Base-by-base conservation (phyloP, 352 stramenopile genomes). In the Phytophthora fragariaefolia region DNA sequence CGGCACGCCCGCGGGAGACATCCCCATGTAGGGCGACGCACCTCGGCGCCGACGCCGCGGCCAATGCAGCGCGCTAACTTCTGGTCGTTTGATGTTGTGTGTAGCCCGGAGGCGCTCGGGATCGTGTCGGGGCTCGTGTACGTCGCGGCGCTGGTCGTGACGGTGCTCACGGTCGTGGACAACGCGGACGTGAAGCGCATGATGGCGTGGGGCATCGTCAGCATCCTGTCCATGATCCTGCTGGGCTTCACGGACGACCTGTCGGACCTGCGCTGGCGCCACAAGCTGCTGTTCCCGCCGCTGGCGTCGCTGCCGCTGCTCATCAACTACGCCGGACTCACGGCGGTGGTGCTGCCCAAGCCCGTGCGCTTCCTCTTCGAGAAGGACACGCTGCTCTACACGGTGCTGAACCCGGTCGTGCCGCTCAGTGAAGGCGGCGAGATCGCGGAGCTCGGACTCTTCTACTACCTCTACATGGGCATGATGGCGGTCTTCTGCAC, bases 401-500 rank as follows among this genome's bases (percentile, higher is more conserved):
- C 74, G 9, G 46, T 95, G 12, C 54, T 96, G 12, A 82, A 79
- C 46, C 79, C 83, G 6, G 28, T 96, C 20, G 73, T 96, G 46
- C 81, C 75, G 8, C 75, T 90, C 26, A 93, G 82, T 66, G 80
- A 90, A 36, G 74, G 90, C 24, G 95, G 95, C 23, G 82, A 89
- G 34, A 80, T 99, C 32, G 73, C 98, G 6, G 95, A 99, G 66
- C 71, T 99, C 28, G 96, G 96, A 9, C 68, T 95, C 8, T 80
- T 98, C 12, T 99, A 99, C 79, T 95, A 99, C 65, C 66, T 99
- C 2, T 99, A 99, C 81, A 99, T 99, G 96, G 94, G 93, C 47
- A 89, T 99, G 77, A 93, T 99, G 71, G 96, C 97, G 4, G 97
- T 99, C 7, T 99, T 99, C 77, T 99, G 97, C 81, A 99, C 97